Evolutionary conservation across 176 grass and related monocot species (phyloP).

Genomic region (Zoysia japonica): DNA sequence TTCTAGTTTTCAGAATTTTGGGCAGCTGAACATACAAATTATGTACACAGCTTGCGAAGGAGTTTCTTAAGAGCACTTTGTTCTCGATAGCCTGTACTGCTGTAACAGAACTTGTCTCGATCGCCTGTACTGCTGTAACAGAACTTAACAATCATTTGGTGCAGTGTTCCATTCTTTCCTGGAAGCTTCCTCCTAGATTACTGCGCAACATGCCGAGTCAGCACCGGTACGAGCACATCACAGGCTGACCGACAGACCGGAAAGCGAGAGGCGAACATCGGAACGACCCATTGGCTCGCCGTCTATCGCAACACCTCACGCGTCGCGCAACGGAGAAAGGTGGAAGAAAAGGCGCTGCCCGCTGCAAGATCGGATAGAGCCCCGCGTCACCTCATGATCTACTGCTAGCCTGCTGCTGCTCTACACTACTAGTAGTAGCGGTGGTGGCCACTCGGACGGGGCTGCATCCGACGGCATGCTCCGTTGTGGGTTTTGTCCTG

Average conservation of each 20-base stretch:
- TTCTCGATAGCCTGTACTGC: not conserved
- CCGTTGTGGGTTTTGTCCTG: slow-evolving; percentile 17
- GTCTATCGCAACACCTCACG: not conserved
- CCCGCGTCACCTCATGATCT: not conserved
- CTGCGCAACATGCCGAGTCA: not conserved
- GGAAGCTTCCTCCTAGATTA: not conserved
- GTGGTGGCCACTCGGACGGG: slow-evolving; percentile 43
- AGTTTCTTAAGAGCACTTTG: not conserved
- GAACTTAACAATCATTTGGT: not conserved
- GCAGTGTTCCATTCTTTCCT: not conserved
- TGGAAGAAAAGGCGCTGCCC: not conserved
- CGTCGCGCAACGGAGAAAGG: not conserved
- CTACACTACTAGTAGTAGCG: not conserved
- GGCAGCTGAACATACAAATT: not conserved
- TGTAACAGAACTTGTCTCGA: not conserved
- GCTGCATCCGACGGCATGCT: slow-evolving; percentile 7
- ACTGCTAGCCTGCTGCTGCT: not conserved
- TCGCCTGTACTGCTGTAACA: not conserved
- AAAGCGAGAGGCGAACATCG: slow-evolving; percentile 18
- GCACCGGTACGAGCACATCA: not conserved
- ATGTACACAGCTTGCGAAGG: not conserved
- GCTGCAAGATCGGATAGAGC: slow-evolving; percentile 13
- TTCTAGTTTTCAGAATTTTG: not conserved
- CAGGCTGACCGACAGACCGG: not conserved
- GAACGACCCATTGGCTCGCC: slow-evolving; percentile 15